phyloP scores from a whole-genome alignment of 2,329 filamentous ascomycete species.

The Aspergillus persii region DNA sequence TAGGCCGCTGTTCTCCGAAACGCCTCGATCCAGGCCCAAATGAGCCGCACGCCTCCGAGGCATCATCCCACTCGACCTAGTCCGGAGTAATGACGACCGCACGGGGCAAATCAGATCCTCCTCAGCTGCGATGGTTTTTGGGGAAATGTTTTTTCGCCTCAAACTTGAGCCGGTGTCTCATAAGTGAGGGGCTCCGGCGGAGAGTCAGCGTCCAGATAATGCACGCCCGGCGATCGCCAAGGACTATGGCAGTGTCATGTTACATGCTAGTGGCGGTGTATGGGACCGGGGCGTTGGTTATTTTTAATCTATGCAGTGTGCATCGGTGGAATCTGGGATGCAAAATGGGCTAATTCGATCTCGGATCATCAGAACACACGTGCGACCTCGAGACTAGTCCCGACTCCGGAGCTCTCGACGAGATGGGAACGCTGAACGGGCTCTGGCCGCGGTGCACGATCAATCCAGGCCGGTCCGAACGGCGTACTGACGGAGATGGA shows the following conservation, averaged over 20 bases:
- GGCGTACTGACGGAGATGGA: background rate
- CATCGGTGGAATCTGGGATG: background rate
- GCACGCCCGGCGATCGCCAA: constrained; percentile 3
- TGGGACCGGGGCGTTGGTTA: background rate
- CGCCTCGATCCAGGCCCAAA: background rate
- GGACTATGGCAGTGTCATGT: background rate
- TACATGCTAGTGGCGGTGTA: background rate
- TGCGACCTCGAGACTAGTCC: background rate
- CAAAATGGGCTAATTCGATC: background rate
- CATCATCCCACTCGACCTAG: background rate
- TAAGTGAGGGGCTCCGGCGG: constrained; percentile 13
- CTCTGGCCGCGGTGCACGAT: background rate
- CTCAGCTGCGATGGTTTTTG: constrained; percentile 1
- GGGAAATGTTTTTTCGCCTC: background rate
- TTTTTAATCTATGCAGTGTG: background rate
- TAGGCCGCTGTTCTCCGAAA: constrained; percentile 1
- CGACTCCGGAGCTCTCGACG: background rate
- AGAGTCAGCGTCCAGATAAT: constrained; percentile 11
- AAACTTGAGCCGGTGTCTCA: constrained; percentile 14
- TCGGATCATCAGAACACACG: background rate
- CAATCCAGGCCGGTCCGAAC: background rate
- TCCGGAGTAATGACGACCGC: background rate
- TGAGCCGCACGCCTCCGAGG: constrained; percentile 6
- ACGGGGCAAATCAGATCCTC: constrained; percentile 4
- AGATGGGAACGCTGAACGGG: background rate